phyloP scores from a whole-genome alignment of 768 basidiomycete genomes.

The Lactarius quietus region DNA sequence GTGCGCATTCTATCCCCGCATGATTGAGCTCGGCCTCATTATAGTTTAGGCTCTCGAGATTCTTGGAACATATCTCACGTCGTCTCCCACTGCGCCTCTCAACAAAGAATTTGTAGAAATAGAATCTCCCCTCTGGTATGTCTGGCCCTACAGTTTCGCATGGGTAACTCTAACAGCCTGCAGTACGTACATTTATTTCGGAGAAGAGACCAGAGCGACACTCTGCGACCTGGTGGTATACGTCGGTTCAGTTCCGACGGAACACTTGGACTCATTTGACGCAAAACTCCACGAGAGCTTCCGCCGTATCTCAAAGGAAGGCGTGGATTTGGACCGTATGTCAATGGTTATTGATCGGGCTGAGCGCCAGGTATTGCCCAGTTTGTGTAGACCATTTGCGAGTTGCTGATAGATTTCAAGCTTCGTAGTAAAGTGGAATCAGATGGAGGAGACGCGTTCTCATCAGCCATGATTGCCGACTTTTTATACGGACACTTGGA shows the following conservation, averaged over 20 bases:
- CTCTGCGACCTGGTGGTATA: conserved; percentile 71
- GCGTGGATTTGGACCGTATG: conserved; percentile 91
- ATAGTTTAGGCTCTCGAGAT: conserved; percentile 70
- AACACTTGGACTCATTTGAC: conserved; percentile 71
- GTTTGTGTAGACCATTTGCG: background rate
- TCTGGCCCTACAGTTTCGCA: conserved; percentile 4
- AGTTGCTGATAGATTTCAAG: conserved; percentile 36
- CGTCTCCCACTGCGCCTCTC: conserved; percentile 73
- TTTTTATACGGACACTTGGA: conserved; percentile 82
- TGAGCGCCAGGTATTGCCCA: conserved; percentile 64
- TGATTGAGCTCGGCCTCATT: background rate
- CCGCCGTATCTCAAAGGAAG: conserved; percentile 61
- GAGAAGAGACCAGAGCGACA: conserved; percentile 70
- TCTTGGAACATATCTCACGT: conserved; percentile 83
- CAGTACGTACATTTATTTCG: conserved; percentile 85
- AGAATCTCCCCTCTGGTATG: conserved; percentile 82
- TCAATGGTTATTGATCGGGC: conserved; percentile 80
- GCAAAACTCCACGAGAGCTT: conserved; percentile 66
- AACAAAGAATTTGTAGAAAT: conserved; percentile 93
- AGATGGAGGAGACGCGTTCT: conserved; percentile 76
- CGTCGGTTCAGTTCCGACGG: conserved; percentile 79
- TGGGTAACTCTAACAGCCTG: conserved; percentile 13
- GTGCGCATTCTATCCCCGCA: conserved; percentile 34
- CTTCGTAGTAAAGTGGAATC: conserved; percentile 82
- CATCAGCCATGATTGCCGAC: conserved; percentile 70